Evolutionary conservation across 306 rosid genomes (phyloP), one percentile per base, ranked within the genome.

Genomic region (Calophaca sinica): DNA sequence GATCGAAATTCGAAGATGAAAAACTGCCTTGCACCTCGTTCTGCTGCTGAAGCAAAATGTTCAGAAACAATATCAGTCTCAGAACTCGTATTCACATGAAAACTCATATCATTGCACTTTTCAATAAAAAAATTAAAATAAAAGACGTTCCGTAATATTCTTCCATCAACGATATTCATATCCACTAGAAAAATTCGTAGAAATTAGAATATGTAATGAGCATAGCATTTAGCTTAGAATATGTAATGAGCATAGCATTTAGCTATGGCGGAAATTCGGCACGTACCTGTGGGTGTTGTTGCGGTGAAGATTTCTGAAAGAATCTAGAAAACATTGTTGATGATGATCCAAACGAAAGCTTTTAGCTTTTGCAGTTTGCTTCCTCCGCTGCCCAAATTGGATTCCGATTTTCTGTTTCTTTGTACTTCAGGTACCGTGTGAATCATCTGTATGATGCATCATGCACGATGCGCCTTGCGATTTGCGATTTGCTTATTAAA

Each of bases 261-360:
- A 59, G 65, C 31, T 26, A 10, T 9, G 57, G 73, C 10, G 13
- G 64, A 77, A 60, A 81, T 31, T 38, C 83, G 74, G 54, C 51
- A 39, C 2, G 74, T 60, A 92, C 97, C 97, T 67, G 81, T 15
- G 64, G 77, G 59, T 26, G 35, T 7, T 84, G 83, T 14, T 67
- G 81, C 15, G 70, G 61, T 3, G 75, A 14, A 32, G 79, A 54
- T 61, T 87, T 86, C 6, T 82, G 87, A 50, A 90, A 86, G 26
- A 90, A 45, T 81, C 82, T 85, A 58, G 96, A 75, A 26, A 93
- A 87, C 98, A 93, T 90, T 14, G 81, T 54, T 79, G 81, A 68
- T 28, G 78, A 68, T 67, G 79, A 68, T 8, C 38, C 10, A 77
- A 45, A 53, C 14, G 76, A 60, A 79, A 72, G 82, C 49, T 73